Conservation (phyloP, 176 grass and related monocot species). For the Typha latifolia region DNA sequence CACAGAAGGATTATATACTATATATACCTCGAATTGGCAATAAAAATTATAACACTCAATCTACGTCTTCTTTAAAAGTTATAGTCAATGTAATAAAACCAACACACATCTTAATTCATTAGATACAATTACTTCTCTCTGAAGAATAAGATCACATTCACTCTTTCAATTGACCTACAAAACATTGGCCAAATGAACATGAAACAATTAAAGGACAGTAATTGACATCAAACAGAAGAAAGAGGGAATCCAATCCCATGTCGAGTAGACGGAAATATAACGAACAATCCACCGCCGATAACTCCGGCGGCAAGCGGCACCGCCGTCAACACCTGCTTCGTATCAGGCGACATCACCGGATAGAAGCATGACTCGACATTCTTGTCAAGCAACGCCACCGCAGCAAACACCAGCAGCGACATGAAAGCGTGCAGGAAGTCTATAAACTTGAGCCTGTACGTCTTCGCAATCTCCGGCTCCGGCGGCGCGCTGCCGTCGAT, state of each 20-base stretch:
- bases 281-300: constrained; percentile 38
- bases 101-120: too few species aligned
- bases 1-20: too few species aligned
- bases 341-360: constrained; percentile 20
- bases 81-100: too few species aligned
- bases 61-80: too few species aligned
- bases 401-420: constrained; percentile 45
- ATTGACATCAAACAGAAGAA: background rate
- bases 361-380: constrained; percentile 63
- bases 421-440: constrained; percentile 42
- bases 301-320: constrained; percentile 36
- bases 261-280: constrained; percentile 45
- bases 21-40: too few species aligned
- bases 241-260: constrained; percentile 46
- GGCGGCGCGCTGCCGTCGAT: constrained; percentile 11
- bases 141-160: too few species aligned
- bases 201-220: background rate
- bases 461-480: constrained; percentile 2
- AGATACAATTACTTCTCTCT: too few species aligned
- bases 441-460: constrained; percentile 17
- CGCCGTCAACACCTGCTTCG: constrained; percentile 27
- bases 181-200: too few species aligned
- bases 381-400: constrained; percentile 41
- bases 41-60: too few species aligned
- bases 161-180: too few species aligned